Evolutionary conservation across 352 stramenopile species (phyloP).

Genomic region (Thraustochytrium sp.): DNA sequence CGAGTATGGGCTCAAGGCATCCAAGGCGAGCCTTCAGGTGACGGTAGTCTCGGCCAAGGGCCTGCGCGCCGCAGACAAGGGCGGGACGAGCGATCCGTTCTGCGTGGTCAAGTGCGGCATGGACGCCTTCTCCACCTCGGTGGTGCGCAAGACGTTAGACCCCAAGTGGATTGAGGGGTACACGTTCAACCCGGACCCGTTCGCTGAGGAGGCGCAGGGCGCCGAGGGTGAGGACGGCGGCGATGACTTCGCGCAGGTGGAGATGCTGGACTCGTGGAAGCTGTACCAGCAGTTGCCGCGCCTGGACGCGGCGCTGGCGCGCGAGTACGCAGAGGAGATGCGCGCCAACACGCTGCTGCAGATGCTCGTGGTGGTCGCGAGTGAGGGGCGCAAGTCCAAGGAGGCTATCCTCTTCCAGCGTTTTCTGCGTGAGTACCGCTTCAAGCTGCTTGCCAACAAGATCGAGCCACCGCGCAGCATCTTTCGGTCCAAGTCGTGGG

Average conservation of each 20-base stretch:
- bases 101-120: slow-evolving; percentile 37
- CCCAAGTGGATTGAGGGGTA: slow-evolving; percentile 41
- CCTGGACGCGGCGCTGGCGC: slow-evolving; percentile 67
- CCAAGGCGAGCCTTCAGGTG: slow-evolving; percentile 23
- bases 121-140: slow-evolving; percentile 26
- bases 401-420: slow-evolving; percentile 86
- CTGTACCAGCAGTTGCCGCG: slow-evolving; percentile 58
- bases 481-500: slow-evolving; percentile 73
- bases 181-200: slow-evolving; percentile 37
- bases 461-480: slow-evolving; percentile 80
- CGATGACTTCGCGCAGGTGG: slow-evolving; percentile 46
- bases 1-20: slow-evolving; percentile 29
- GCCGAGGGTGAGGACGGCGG: neutral
- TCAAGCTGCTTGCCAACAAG: slow-evolving; percentile 84
- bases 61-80: slow-evolving; percentile 19
- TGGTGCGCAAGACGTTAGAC: neutral
- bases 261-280: slow-evolving; percentile 62
- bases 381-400: slow-evolving; percentile 71
- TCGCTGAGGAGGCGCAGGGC: neutral
- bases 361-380: slow-evolving; percentile 75
- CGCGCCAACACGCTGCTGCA: slow-evolving; percentile 81
- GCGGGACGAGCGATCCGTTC: slow-evolving; percentile 34
- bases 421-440: slow-evolving; percentile 84
- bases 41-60: slow-evolving; percentile 31
- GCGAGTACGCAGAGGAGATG: slow-evolving; percentile 76